Base-by-base conservation (phyloP, 2,329 filamentous ascomycete species). In the Fusarium brachygibbosum region DNA sequence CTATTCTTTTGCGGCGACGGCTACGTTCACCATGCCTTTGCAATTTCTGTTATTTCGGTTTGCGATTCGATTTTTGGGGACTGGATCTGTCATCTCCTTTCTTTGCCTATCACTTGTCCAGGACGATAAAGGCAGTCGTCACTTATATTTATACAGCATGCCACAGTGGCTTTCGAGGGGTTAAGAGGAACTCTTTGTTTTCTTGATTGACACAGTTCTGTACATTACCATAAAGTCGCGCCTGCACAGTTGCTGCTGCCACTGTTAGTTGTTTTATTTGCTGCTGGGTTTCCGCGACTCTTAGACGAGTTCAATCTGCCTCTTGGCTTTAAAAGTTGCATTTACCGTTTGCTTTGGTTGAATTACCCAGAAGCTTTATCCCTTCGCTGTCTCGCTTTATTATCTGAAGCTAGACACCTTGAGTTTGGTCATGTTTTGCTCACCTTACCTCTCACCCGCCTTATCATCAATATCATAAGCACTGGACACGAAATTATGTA, bases 171-270 rank as follows among this genome's bases (percentile, higher is more conserved):
- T 73, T 63, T 70, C 69, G 69, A 74, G 71, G 80, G 80, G 79
- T 81, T 79, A 79, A 75, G 76, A 79, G 72, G 73, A 74, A 75
- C 74, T 75, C 74, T 75, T 71, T 73, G 64, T 68, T 70, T 73
- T 74, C 70, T 75, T 76, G 69, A 71, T 76, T 76, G 75, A 70
- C 76, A 79, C 79, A 81, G 79, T 82, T 80, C 80, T 87, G 85
- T 87, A 87, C 83, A 86, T 85, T 87, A 87, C 80, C 78, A 79
- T 83, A 75, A 78, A 82, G 81, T 81, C 78, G 79, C 81, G 75
- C 52, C 55, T 64, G 62, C 75, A 77, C 80, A 79, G 73, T 81
- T 80, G 82, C 80, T 82, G 83, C 56, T 68, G 67, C 75, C 75
- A 70, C 75, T 76, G 73, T 75, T 72, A 75, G 73, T 77, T 70